Evolutionary conservation across 2,329 filamentous ascomycete genomes (phyloP), one percentile per base, ranked within the genome.

Genomic region (Verticillium albo-atrum): DNA sequence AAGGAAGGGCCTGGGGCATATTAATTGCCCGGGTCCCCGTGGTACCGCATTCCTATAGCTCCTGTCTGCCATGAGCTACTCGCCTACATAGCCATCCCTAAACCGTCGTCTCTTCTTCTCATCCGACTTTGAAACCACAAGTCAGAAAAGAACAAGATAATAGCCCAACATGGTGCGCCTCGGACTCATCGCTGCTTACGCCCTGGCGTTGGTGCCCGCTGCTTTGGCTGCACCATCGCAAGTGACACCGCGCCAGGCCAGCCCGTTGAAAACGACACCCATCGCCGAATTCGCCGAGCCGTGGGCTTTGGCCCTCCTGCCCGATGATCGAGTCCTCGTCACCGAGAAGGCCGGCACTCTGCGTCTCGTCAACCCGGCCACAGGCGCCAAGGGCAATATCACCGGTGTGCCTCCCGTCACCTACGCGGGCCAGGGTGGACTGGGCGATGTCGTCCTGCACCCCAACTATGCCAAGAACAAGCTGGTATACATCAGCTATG

Each of bases 391-490:
- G 64, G 66, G 68, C 54, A 61, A 66, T 54, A 68, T 72, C 68
- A 71, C 68, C 55, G 69, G 70, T 57, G 70, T 72, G 37, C 70
- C 70, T 35, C 20, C 66, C 54, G 70, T 72, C 62, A 63, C 63
- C 58, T 71, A 70, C 64, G 70, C 63, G 53, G 70, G 70, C 28
- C 70, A 72, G 65, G 70, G 70, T 62, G 70, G 70, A 56, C 64
- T 72, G 52, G 65, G 67, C 61, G 70, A 72, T 61, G 67, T 72
- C 63, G 70, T 68, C 64, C 56, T 72, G 59, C 70, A 72, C 68
- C 70, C 70, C 54, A n/a, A 70, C 2, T 72, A 68, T 60, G 63
- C 65, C 51, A 62, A 70, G 42, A 72, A 72, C 66, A 68, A 60
- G 37, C 66, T 70, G 10, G 57, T 72, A 4, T 72, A 72, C 58